Evolutionary conservation across 1,284 basidiomycete species (phyloP), one percentile per base, ranked within the genome.

Genomic region (Irpex sp.): DNA sequence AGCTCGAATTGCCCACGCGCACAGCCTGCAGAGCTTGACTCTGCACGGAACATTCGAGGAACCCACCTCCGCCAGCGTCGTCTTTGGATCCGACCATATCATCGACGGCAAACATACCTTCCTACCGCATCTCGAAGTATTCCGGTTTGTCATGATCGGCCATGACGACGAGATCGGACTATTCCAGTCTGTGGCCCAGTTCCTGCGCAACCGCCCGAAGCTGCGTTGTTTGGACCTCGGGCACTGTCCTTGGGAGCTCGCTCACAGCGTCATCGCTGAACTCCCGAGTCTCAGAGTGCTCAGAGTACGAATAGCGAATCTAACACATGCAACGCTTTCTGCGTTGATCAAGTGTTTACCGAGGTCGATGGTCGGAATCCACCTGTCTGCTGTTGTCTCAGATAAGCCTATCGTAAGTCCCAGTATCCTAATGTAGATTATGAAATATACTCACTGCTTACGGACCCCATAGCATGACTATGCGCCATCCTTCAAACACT

Each of bases 41-140:
- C 74, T 89, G 1, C 86, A 88, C 67, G 86, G 86, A 17, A 85
- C 83, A 26, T 83, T 87, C 64, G 84, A 85, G 67, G 83, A 86
- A 61, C 82, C 85, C 0, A 76, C 72, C 11, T 78, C 83, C 0
- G 86, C 86, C 19, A 76, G 80, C 7, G 83, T 86, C 11, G 78
- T 89, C n/a, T 87, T 89, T 67, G 81, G 77, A 3, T 83, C 81
- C 59, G 86, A 89, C 68, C 84, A 87, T 65, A 72, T 86, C 57
- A 79, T 86, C 63, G 79, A 82, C 57, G 83, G 81, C 9, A 68
- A 74, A 43, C 86, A 88, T 68, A 84, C 85, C 0, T 83, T 88
- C 71, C 72, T 88, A 8, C 87, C 87, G 0, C 80, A 83, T 61
- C 80, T 88, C 6, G 80, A 84, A 63, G 76, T 81, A 0, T 87